phyloP scores from a whole-genome alignment of 805 yeast genomes.

The Candida cerambycidarum region DNA sequence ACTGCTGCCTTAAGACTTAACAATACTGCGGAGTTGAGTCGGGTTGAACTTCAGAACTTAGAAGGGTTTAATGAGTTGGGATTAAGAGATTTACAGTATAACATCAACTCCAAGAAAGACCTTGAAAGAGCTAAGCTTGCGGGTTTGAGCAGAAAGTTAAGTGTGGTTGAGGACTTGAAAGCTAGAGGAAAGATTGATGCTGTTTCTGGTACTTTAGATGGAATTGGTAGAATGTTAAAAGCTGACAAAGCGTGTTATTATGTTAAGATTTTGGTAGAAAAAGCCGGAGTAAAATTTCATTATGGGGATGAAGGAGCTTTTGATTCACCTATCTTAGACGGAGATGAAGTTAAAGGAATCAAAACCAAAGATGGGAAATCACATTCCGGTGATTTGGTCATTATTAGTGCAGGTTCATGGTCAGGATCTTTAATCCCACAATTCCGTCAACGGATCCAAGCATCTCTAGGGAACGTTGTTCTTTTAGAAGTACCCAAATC shows the following conservation, averaged over 20 bases:
- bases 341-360: slow-evolving; percentile 16
- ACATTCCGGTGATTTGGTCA: slow-evolving; percentile 23
- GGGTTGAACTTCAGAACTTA: slow-evolving; percentile 17
- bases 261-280: slow-evolving; percentile 24
- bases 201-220: slow-evolving; percentile 1
- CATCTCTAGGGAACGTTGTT: slow-evolving; percentile 35
- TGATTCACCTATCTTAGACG: slow-evolving; percentile 16
- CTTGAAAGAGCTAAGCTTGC: slow-evolving; percentile 27
- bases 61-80: slow-evolving; percentile 25
- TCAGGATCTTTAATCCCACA: slow-evolving; percentile 27
- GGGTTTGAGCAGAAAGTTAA: slow-evolving; percentile 25
- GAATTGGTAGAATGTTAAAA: slow-evolving; percentile 32
- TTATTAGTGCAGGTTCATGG: slow-evolving; percentile 33
- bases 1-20: slow-evolving; percentile 29
- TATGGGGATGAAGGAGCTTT: slow-evolving; percentile 26
- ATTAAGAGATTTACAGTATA: slow-evolving; percentile 25
- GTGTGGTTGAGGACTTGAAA: slow-evolving; percentile 9
- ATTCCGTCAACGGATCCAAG: slow-evolving; percentile 37
- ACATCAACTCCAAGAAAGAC: slow-evolving; percentile 26
- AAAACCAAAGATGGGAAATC: slow-evolving; percentile 24
- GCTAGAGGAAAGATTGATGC: not conserved
- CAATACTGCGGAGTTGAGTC: slow-evolving; percentile 18
- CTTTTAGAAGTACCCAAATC: slow-evolving; percentile 34
- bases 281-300: slow-evolving; percentile 33
- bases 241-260: slow-evolving; percentile 33